Evolutionary conservation across 2,329 filamentous ascomycete genomes (phyloP), one percentile per base, ranked within the genome.

Genomic region (Dothistroma pini): DNA sequence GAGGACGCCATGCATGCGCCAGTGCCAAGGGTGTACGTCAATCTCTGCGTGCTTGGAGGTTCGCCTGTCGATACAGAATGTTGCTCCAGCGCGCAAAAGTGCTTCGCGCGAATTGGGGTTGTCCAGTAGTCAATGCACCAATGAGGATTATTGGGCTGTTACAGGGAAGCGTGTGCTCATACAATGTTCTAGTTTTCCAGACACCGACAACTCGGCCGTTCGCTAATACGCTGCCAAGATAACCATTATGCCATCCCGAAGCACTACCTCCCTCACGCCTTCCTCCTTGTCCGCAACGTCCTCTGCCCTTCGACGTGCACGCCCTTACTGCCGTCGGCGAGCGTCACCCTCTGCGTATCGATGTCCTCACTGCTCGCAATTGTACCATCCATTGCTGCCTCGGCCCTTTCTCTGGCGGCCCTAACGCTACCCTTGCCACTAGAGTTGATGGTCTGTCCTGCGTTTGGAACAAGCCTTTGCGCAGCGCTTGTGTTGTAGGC

Each of bases 371-470:
- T 57, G 29, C 22, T 32, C 21, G 44, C 61, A 2, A 63, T n/a
- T 14, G 57, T 35, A 31, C 54, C 63, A 53, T 61, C 57, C 60
- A 68, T 60, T 3, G 59, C 63, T 35, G 64, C 60, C 56, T 68
- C 68, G 2, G 65, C 67, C 12, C 60, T 64, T 50, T 65, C 51
- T 29, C 68, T 65, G 8, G 67, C 70, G 4, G 65, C 65, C 49
- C 63, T 70, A n/a, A 70, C 63, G 55, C 64, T 67, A 11, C 65
- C 68, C 55, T 68, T 65, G 31, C 51, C 51, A 16, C n/a, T 35
- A 4, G 51, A 31, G 14, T 6, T 35, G 8, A 16, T 22, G 14
- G 11, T 8, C 9, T 53, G 14, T 63, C 57, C 51, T 56, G 51
- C 51, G n/a, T 35, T 53, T 11, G 51, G 51, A 12, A 35, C 51